These are phyloP conservation scores for Mortierella sp. DNA, from an alignment of 371 early-diverging fungal genomes.

Conservation along the genomic window DNA sequence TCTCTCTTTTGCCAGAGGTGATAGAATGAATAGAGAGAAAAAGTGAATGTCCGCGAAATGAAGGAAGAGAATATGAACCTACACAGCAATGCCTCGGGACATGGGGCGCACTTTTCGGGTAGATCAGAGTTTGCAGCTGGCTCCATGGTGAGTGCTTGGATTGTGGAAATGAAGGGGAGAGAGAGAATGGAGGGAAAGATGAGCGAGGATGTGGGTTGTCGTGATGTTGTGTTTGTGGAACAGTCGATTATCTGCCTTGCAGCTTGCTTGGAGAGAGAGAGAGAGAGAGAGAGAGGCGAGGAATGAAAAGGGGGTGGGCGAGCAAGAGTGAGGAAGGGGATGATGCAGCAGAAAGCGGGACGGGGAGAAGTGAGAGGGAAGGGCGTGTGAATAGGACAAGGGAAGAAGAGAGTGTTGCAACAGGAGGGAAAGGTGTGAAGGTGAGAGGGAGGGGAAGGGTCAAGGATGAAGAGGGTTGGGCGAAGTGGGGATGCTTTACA, in stretches of 20 bases:
- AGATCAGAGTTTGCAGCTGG: conserved; percentile 25
- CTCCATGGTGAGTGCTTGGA: conserved; percentile 11
- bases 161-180: neutral
- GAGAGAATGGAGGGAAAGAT: neutral
- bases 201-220: neutral
- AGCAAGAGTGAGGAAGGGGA: neutral
- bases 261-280: neutral
- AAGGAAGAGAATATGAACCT: conserved; percentile 16
- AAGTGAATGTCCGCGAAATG: neutral
- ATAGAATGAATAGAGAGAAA: neutral
- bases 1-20: too few relatives aligned
- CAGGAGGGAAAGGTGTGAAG: neutral
- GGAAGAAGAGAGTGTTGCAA: too few relatives aligned
- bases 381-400: neutral
- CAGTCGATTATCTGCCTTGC: conserved; percentile 1
- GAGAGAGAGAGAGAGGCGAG: neutral
- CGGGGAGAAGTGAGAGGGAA: neutral
- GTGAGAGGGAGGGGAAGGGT: neutral
- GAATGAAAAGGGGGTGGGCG: neutral
- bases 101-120: conserved; percentile 26
- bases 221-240: neutral
- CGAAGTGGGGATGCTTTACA: neutral
- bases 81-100: conserved; percentile 45
- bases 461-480: neutral
- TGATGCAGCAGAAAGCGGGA: neutral